Evolutionary conservation across 2,329 filamentous ascomycete species (phyloP).

Genomic region (Verticillium longisporum): DNA sequence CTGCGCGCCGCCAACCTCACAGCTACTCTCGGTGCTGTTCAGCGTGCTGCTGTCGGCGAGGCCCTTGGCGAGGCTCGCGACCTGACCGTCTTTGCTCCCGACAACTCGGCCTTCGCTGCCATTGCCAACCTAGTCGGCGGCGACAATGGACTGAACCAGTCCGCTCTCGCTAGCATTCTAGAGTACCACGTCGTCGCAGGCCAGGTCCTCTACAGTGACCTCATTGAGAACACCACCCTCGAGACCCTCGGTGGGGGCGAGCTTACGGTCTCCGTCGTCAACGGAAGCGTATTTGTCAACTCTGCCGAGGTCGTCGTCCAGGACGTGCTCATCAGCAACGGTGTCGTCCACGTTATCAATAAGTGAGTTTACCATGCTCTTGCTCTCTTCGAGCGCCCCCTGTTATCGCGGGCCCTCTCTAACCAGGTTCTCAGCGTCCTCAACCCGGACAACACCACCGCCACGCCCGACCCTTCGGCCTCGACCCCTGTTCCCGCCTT

Average conservation of each 20-base stretch:
- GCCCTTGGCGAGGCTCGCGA: conserved; percentile 33
- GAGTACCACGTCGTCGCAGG: conserved; percentile 58
- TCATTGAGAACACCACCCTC: conserved; percentile 8
- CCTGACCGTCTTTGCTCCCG: conserved; percentile 59
- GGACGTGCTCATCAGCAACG: conserved; percentile 46
- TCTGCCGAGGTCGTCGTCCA: conserved; percentile 41
- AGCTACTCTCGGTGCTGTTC: conserved; percentile 38
- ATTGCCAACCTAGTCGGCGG: conserved; percentile 45
- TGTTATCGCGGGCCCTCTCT: not conserved
- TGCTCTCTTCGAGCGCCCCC: too few relatives aligned
- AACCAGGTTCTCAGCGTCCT: conserved; percentile 35
- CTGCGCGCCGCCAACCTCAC: conserved; percentile 35
- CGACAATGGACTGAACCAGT: conserved; percentile 35
- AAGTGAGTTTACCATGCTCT: conserved; percentile 28
- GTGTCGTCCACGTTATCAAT: conserved; percentile 53
- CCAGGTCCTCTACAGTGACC: conserved; percentile 43
- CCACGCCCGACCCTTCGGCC: conserved; percentile 31
- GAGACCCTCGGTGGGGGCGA: conserved; percentile 17
- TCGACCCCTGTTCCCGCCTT: conserved; percentile 45
- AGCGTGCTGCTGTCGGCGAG: conserved; percentile 30
- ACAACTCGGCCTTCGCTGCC: conserved; percentile 50
- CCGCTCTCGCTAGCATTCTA: conserved; percentile 45
- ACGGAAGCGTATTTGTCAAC: conserved; percentile 37
- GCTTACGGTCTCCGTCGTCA: conserved; percentile 23
- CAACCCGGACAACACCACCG: conserved; percentile 44